Evolutionary conservation across 202 grass and related monocot species (phyloP).

Genomic region (Miscanthus sacchariflorus): DNA sequence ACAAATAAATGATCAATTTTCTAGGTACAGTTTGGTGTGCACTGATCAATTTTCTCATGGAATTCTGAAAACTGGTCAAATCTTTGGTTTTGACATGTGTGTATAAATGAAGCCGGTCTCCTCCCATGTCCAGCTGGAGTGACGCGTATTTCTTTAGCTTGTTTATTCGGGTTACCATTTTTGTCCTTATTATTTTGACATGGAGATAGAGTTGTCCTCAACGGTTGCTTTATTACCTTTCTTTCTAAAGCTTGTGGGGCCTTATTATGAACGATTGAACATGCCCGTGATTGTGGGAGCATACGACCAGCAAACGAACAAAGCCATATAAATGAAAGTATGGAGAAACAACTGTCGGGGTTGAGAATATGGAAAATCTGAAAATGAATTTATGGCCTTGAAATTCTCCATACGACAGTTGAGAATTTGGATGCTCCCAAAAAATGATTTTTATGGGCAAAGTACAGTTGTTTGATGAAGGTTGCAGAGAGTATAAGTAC

Average conservation of each 20-base stretch:
- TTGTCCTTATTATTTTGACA: not conserved
- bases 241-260: not conserved
- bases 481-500: too few species aligned
- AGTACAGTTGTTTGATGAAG: too few species aligned
- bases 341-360: too few species aligned
- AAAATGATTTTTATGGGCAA: too few species aligned
- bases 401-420: too few species aligned
- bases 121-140: not conserved
- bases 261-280: conserved; percentile 16
- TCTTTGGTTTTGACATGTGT: not conserved
- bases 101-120: not conserved
- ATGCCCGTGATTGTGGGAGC: conserved; percentile 15
- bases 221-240: not conserved
- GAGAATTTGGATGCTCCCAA: too few species aligned
- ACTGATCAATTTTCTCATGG: not conserved
- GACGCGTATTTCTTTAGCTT: not conserved
- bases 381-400: too few species aligned
- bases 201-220: not conserved
- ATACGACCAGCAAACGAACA: conserved; percentile 5
- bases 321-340: not conserved
- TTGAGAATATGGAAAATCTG: too few species aligned
- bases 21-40: not conserved
- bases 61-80: not conserved
- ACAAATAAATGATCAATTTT: too few species aligned
- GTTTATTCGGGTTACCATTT: not conserved